Conservation (phyloP, 2,329 filamentous ascomycete species). For the Bipolaris sorokiniana region DNA sequence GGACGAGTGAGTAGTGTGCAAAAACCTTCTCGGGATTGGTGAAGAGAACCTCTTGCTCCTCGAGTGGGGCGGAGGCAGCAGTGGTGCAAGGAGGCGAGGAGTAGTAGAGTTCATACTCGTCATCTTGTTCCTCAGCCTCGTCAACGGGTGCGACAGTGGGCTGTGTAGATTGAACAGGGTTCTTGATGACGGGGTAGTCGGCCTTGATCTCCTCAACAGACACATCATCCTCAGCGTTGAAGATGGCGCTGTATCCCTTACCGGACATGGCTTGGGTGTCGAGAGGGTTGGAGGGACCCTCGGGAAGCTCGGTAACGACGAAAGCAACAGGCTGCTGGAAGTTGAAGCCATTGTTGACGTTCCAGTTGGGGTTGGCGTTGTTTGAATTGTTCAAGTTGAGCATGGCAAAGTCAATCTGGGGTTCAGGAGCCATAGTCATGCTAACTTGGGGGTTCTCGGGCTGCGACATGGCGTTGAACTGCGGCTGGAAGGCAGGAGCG, state of each 20-base stretch:
- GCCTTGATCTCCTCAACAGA: slow-evolving; percentile 56
- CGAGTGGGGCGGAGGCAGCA: slow-evolving; percentile 48
- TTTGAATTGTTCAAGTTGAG: slow-evolving; percentile 61
- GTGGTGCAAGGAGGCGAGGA: slow-evolving; percentile 47
- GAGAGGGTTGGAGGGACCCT: slow-evolving; percentile 66
- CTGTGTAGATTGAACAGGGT: slow-evolving; percentile 36
- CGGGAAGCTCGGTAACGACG: slow-evolving; percentile 72
- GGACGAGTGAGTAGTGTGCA: slow-evolving; percentile 68
- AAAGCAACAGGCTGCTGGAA: slow-evolving; percentile 71
- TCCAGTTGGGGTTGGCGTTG: slow-evolving; percentile 49
- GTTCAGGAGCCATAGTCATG: slow-evolving; percentile 84
- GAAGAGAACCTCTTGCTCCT: slow-evolving; percentile 45
- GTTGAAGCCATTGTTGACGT: slow-evolving; percentile 60
- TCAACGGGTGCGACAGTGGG: slow-evolving; percentile 23
- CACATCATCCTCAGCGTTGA: slow-evolving; percentile 45
- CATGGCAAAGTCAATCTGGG: slow-evolving; percentile 74
- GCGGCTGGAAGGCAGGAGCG: slow-evolving; percentile 60
- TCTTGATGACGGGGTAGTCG: slow-evolving; percentile 57
- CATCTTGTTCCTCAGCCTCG: slow-evolving; percentile 60
- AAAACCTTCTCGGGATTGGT: slow-evolving; percentile 69
- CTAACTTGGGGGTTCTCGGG: slow-evolving; percentile 69
- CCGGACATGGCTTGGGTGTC: slow-evolving; percentile 69
- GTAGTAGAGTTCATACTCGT: slow-evolving; percentile 67
- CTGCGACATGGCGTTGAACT: slow-evolving; percentile 52
- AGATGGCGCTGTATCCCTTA: slow-evolving; percentile 60